Base-by-base conservation (phyloP, 2,329 filamentous ascomycete species). In the Myriosclerotinia scirpicola region DNA sequence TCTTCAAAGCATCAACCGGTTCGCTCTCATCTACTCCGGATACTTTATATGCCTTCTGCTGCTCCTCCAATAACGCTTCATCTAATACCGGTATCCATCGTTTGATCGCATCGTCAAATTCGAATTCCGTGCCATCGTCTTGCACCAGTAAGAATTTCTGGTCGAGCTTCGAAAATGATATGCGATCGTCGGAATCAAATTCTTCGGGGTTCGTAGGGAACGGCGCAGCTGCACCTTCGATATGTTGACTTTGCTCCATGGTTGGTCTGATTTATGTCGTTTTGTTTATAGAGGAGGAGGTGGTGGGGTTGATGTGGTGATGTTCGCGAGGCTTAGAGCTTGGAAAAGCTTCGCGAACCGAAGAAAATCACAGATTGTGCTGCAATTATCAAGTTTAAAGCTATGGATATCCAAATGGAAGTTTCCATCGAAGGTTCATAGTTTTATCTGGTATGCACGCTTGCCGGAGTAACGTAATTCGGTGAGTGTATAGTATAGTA, bases 91-190 rank as follows among this genome's bases (percentile, higher is more conserved):
- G 89, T 64, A 92, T 83, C 93, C 93, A 97, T 78, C 87, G 85
- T 79, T 86, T 88, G 72, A 88, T 79, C 61, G 82, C 83, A 60
- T 84, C 79, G 78, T 96, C 88, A 80, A 90, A 97, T 77, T 93
- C 90, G 80, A 89, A 96, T 77, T 97, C 93, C 69, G 87, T 85
- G 63, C 92, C 92, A 76, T 95, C 88, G 58, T 93, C 91, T 67
- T 91, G 90, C 69, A 96, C 93, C 9, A 95, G 87, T 64, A 95
- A 86, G 80, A 89, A 94, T 76, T 92, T 94, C 75, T 87, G 84
- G 78, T 94, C 90, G 69, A 92, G 82, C 76, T 86, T 90, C n/a
- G 91, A 94, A 80, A 90, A 96, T 7, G 92, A 94, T 75, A 97
- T 91, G 72, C 93, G 90, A 38, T 91, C 85, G 76, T 97, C 93